Evolutionary conservation across 495 filamentous ascomycete species (phyloP), one percentile per base, ranked within the genome.

Genomic region (Tuber indicum): DNA sequence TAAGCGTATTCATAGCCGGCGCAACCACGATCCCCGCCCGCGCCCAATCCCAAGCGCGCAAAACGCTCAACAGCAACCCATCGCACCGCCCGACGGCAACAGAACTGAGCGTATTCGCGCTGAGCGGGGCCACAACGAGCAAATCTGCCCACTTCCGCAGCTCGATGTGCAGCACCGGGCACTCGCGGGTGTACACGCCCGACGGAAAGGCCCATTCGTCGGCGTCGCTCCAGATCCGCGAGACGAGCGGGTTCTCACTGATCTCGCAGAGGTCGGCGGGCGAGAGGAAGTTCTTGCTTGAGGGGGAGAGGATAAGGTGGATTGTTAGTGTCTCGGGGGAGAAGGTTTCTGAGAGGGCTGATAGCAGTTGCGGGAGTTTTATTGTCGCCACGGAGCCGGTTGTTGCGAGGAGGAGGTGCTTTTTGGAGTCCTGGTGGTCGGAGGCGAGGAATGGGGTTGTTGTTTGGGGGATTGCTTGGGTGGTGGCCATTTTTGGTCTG

Each of bases 1-100:
- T 97, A 4, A 90, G 90, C n/a, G 90, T 93, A 85, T 96, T 95
- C 93, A 96, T 94, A 21, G 91, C 89, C 66, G 90, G 92, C n/a
- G 88, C 91, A 0, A 92, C 91, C 14, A 79, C 74, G 12, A 78
- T 73, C n/a, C 70, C 47, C 44, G 36, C 12, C 66, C 49, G 9
- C 26, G 42, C 76, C 75, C 36, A 77, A 84, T 97, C 94, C 95
- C 95, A 97, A 1, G 94, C 94, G 41, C 94, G 86, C n/a, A 97
- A 87, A 1, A 95, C 91, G 49, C 87, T 90, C 16, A 88, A 87
- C 5, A 97, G 80, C 19, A 95, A 85, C 70, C 91, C 89, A 81
- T 94, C 92, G 5, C 87, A 86, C 47, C 93, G 85, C 1, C 93
- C 93, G 21, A 84, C 84, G 0, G 86, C 87, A 80, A 95, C 90